Percentiles rank a stretch among this genome's conserved stretches.
phyloP scores from a whole-genome alignment of 176 grass and related monocot genomes.

The Olyra latifolia region DNA sequence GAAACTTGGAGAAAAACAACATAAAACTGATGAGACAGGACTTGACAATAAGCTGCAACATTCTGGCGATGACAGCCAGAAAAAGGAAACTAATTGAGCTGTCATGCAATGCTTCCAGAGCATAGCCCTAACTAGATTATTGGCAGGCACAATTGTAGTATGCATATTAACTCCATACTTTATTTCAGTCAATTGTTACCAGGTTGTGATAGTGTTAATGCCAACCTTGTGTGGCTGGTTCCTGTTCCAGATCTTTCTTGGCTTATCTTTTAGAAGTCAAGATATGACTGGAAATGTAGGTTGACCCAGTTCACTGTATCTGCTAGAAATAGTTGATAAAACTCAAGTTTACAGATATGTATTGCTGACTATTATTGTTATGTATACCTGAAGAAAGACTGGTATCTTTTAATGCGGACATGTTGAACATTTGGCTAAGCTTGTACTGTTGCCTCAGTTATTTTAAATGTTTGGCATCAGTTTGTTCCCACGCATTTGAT shows the following conservation, averaged over 20 bases:
- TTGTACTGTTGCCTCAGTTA: conserved; percentile 20
- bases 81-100: conserved; percentile 54
- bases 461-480: conserved; percentile 21
- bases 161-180: conserved; percentile 60
- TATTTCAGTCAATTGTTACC: conserved; percentile 61
- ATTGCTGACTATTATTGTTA: conserved; percentile 44
- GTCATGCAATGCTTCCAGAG: conserved; percentile 40
- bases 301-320: conserved; percentile 60
- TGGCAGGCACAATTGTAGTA: conserved; percentile 53
- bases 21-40: conserved; percentile 61
- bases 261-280: conserved; percentile 90
- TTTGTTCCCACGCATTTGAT: conserved; percentile 10
- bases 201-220: conserved; percentile 56
- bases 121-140: conserved; percentile 73
- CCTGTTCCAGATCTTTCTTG: conserved; percentile 68
- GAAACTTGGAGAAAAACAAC: conserved; percentile 60
- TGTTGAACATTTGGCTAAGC: conserved; percentile 29
- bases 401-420: conserved; percentile 37
- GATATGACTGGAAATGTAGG: conserved; percentile 53
- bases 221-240: conserved; percentile 56
- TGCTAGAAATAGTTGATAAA: conserved; percentile 55
- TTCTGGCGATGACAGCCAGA: conserved; percentile 52
- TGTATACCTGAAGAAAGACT: conserved; percentile 58
- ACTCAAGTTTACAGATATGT: conserved; percentile 52
- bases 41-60: conserved; percentile 54